These are phyloP conservation scores for Colletotrichum tabaci DNA, from an alignment of 2,329 filamentous ascomycete species.

Conservation along the genomic window DNA sequence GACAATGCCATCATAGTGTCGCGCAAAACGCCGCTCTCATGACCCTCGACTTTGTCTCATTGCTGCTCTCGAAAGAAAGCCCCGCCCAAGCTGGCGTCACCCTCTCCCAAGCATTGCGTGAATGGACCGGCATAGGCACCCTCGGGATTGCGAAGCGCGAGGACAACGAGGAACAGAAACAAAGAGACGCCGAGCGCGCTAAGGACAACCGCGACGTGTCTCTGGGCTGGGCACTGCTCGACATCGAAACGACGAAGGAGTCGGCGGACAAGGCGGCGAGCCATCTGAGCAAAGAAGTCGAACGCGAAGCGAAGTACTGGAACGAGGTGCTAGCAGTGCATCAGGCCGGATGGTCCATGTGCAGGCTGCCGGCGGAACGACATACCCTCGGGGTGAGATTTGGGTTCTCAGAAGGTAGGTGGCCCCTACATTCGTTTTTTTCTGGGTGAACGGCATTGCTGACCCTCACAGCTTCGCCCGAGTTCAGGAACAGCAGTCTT, in stretches of 20 bases:
- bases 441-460: conserved; percentile 43
- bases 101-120: conserved; percentile 79
- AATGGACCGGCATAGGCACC: conserved; percentile 81
- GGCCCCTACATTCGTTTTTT: background rate
- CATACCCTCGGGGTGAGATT: conserved; percentile 88
- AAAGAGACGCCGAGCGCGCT: conserved; percentile 45
- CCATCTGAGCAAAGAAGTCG: conserved; percentile 82
- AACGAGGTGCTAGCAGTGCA: conserved; percentile 85
- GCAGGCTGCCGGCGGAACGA: conserved; percentile 79
- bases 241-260: conserved; percentile 81
- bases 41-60: conserved; percentile 85
- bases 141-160: conserved; percentile 78
- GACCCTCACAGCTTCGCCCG: conserved; percentile 62
- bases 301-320: conserved; percentile 90
- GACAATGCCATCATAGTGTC: conserved; percentile 52
- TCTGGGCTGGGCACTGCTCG: conserved; percentile 83
- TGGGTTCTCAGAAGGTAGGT: conserved; percentile 83
- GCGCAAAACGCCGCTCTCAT: conserved; percentile 75
- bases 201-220: conserved; percentile 71
- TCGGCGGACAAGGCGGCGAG: conserved; percentile 80
- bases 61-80: conserved; percentile 86
- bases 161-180: conserved; percentile 62
- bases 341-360: conserved; percentile 89
- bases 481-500: conserved; percentile 79
- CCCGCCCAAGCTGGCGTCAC: conserved; percentile 79